These are phyloP conservation scores for Gracilaria caudata DNA, from an alignment of 23 red algal species.

Conservation along the genomic window DNA sequence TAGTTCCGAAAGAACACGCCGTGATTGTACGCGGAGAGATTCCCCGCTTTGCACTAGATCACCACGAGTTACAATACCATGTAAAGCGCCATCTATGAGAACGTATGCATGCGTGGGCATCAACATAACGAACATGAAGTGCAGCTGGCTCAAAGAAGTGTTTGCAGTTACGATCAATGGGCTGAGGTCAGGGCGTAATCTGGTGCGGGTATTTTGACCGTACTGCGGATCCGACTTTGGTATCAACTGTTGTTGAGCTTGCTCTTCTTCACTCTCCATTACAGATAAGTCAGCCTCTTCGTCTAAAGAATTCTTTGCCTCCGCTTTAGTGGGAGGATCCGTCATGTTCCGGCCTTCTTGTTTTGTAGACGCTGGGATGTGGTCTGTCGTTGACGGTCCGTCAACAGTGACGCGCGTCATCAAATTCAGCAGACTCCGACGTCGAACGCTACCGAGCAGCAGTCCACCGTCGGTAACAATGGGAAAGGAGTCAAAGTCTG, in stretches of 20 bases:
- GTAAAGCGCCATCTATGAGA: slow-evolving; percentile 63
- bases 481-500: slow-evolving; percentile 81
- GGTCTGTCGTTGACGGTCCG: not conserved
- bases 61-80: slow-evolving; percentile 86
- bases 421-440: slow-evolving; percentile 52
- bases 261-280: slow-evolving; percentile 22
- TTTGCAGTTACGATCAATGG: slow-evolving; percentile 88
- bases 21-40: not conserved
- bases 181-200: slow-evolving; percentile 75
- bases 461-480: slow-evolving; percentile 64
- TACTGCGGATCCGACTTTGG: not conserved
- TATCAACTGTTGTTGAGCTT: slow-evolving; percentile 13
- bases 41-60: slow-evolving; percentile 78
- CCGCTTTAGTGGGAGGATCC: not conserved
- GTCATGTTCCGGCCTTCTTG: not conserved
- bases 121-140: slow-evolving; percentile 99
- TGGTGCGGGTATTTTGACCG: slow-evolving; percentile 21
- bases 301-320: not conserved
- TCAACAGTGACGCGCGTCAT: slow-evolving; percentile 29
- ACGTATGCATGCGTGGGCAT: slow-evolving; percentile 96
- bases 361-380: not conserved
- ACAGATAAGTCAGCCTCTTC: slow-evolving; percentile 19
- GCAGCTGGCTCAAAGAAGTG: slow-evolving; percentile 83
- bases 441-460: slow-evolving; percentile 81
- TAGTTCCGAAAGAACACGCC: slow-evolving; percentile 20